Base-by-base conservation (phyloP, 345 rosid species). In the Heritiera littoralis region DNA sequence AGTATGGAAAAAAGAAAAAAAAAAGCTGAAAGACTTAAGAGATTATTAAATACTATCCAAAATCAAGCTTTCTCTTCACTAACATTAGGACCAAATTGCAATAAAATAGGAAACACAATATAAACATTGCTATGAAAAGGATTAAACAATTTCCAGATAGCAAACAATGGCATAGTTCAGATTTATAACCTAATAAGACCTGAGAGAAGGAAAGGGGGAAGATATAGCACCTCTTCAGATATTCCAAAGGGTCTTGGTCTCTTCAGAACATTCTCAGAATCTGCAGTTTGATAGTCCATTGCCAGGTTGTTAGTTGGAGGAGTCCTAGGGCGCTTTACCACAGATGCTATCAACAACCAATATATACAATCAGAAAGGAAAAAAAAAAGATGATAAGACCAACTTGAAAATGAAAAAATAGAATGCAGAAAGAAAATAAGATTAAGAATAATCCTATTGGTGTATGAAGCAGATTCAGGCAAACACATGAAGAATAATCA, bases 221-320 rank as follows among this genome's bases (percentile, higher is more conserved):
- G 51, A 66, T 35, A 51, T 43, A 61, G 46, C 59, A 84, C 89
- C 82, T 84, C 86, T 59, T 86, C 76, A 23, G 77, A 72, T 51
- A 80, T 73, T 52, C 86, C 86, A 79, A 84, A 79, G 15, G 79
- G 72, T 78, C 70, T 84, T 59, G 75, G 8, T 80, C 85, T 82
- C 80, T 86, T 86, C 69, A 78, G 43, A 28, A 75, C 61, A 60
- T 75, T 80, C 49, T 86, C 85, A 68, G 78, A 80, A 60, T 86
- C 85, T 58, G 72, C 66, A 56, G 77, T 70, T 49, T 77, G 86
- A 65, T 74, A 82, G 75, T 82, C 86, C 78, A 84, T 51, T 60
- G 82, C 77, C 48, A 66, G 78, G 72, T 64, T 81, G 65, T 66
- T 79, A 49, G 82, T 20, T 1, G 80, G 81, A 66, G 81, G 83